A percentile compares a stretch with the other conserved stretches of the same genome.
Conservation (phyloP, 2,329 filamentous ascomycete genomes). For the Pseudopithomyces maydicus region DNA sequence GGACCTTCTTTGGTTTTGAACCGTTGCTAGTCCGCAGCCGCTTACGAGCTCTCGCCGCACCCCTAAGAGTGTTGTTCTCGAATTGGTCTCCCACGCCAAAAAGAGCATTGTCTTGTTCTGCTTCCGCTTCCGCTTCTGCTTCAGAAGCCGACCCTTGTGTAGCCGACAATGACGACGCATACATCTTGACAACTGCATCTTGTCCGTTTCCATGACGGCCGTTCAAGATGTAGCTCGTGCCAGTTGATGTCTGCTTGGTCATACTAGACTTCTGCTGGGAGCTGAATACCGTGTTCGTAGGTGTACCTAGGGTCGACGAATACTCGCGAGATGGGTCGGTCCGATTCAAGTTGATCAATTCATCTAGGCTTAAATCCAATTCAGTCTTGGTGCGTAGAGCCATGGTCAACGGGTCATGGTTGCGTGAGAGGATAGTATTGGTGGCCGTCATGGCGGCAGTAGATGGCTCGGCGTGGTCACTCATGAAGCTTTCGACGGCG, state of each 20-base stretch:
- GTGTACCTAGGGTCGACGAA: conserved; percentile 15
- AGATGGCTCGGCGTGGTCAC: conserved; percentile 12
- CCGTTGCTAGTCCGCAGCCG: conserved; percentile 10
- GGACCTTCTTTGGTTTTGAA: conserved; percentile 25
- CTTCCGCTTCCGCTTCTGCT: conserved; percentile 22
- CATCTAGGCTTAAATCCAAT: conserved; percentile 16
- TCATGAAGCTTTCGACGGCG: conserved; percentile 27
- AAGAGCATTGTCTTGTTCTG: conserved; percentile 16
- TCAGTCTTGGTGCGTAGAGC: conserved; percentile 15
- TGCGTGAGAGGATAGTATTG: conserved; percentile 16
- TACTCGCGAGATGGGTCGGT: conserved; percentile 10
- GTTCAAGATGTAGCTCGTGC: conserved; percentile 22
- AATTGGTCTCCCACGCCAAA: conserved; percentile 24
- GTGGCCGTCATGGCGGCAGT: conserved; percentile 16
- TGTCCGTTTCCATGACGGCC: conserved; percentile 17
- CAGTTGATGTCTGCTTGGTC: conserved; percentile 37
- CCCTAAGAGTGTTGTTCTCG: conserved; percentile 15
- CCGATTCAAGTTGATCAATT: conserved; percentile 20
- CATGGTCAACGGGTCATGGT: conserved; percentile 23
- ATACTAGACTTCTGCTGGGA: conserved; percentile 21
- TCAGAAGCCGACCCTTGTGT: conserved; percentile 33
- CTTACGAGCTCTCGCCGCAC: conserved; percentile 15
- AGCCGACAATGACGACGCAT: conserved; percentile 31
- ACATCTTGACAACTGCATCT: conserved; percentile 17
- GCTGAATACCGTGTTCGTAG: conserved; percentile 20